A percentile compares a stretch with the other conserved stretches of the same genome.
Conservation (phyloP, 2,329 filamentous ascomycete species). For the Nothopassalora personata region DNA sequence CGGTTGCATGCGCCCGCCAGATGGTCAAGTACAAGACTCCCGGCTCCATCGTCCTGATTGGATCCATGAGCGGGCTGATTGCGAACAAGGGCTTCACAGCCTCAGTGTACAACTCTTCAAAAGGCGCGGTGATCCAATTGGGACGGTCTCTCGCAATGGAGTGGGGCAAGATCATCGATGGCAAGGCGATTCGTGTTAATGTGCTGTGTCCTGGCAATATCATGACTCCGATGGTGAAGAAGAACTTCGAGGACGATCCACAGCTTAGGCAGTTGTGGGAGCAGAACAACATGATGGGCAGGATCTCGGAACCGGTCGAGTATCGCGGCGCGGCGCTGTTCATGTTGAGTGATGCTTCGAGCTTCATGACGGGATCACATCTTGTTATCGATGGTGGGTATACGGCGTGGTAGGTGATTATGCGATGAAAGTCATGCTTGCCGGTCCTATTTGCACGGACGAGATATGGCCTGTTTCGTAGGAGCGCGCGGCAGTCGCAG, state of each 20-base stretch:
- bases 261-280: conserved; percentile 29
- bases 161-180: conserved; percentile 34
- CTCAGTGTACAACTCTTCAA: conserved; percentile 37
- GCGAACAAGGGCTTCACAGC: conserved; percentile 20
- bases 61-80: conserved; percentile 46
- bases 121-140: conserved; percentile 19
- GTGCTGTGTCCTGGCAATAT: conserved; percentile 33
- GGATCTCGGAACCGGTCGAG: conserved; percentile 28
- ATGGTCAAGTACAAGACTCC: conserved; percentile 47
- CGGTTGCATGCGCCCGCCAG: conserved; percentile 43
- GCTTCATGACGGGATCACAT: conserved; percentile 27
- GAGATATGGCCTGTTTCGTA: not conserved
- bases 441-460: not conserved
- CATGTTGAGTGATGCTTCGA: conserved; percentile 27
- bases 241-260: conserved; percentile 30
- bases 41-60: conserved; percentile 48
- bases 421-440: not conserved
- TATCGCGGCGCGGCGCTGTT: conserved; percentile 29
- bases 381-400: conserved; percentile 27
- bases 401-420: not conserved
- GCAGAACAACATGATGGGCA: conserved; percentile 31
- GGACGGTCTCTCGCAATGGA: conserved; percentile 18
- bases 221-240: conserved; percentile 33
- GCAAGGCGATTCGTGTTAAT: conserved; percentile 31
- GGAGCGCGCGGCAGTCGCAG: not conserved